Base-by-base conservation (phyloP, 306 rosid species). In the Quercus suber region DNA sequence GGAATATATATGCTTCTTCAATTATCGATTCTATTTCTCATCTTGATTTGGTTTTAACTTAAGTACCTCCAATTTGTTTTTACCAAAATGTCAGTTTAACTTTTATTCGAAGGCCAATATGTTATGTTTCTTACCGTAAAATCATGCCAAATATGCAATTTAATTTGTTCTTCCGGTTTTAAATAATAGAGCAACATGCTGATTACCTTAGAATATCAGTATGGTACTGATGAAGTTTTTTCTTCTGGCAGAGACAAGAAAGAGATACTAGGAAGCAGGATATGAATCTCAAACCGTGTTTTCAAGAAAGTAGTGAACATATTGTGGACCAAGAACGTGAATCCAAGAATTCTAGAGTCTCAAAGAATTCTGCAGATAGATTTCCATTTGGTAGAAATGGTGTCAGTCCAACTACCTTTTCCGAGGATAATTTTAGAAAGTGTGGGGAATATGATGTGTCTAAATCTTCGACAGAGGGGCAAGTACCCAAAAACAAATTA, bases 221-320 rank as follows among this genome's bases (percentile, higher is more conserved):
- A 72, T 6, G 25, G 61, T 12, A 23, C 43, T 20, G 23, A 72
- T 53, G 33, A 14, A 15, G 13, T 23, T 61, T 13, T 59, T 59
- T 61, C 55, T 17, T 27, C 33, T 41, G n/a, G 73, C 79, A 76
- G 79, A 76, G 31, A 25, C 33, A 49, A 52, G 45, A 57, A 41
- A 49, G 70, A 76, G 73, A 63, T 17, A 5, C 49, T 25, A 20
- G 14, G 49, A 51, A 8, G 60, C 73, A 27, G 64, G 73, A 63
- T 12, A 30, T 49, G 49, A 45, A 76, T 35, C 58, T 52, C 73
- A 76, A 51, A 52, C 14, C 21, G 2, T 6, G n/a, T 76, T 58
- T 76, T 21, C 31, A 64, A 49, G 52, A 67, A 28, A 49, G 51
- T 3, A 5, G 21, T 63, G 41, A 28, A 28, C 2, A 51, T 25